Evolutionary conservation across 139 green algal species (phyloP).

Genomic region (Chlamydomonas eustigma): DNA sequence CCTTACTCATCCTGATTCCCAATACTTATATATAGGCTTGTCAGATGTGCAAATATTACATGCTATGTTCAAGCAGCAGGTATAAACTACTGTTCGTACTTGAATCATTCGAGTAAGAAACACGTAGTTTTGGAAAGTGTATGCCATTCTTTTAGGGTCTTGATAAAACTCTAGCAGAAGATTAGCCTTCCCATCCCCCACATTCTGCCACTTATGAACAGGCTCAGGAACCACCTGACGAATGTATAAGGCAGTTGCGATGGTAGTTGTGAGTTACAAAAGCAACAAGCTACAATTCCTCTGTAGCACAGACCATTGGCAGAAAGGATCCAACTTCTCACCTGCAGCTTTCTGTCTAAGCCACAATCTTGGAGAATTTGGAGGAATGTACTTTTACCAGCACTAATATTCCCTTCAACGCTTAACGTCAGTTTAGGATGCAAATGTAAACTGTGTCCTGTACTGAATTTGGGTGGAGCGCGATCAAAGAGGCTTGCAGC

Average conservation of each 20-base stretch:
- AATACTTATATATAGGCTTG: no score
- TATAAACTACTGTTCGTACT: no score
- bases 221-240: constrained; percentile 88
- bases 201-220: constrained; percentile 87
- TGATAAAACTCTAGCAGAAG: constrained; percentile 91
- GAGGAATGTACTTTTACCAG: constrained; percentile 94
- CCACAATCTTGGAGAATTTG: constrained; percentile 20
- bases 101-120: constrained; percentile 81
- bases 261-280: no score
- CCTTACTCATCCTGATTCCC: no score
- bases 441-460: neutral
- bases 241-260: neutral
- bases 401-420: constrained; percentile 96
- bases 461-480: neutral
- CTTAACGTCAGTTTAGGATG: constrained; percentile 75
- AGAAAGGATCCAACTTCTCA: neutral
- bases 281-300: no score
- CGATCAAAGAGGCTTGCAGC: neutral
- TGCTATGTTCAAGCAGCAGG: no score
- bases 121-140: constrained; percentile 98
- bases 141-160: constrained; percentile 80
- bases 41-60: no score
- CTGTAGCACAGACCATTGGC: no score
- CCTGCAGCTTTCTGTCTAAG: neutral
- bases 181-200: constrained; percentile 64